Percentiles rank a stretch among this genome's conserved stretches.
Evolutionary conservation across 2,329 filamentous ascomycete genomes (phyloP).

Genomic region (Beauveria rudraprayagi): DNA sequence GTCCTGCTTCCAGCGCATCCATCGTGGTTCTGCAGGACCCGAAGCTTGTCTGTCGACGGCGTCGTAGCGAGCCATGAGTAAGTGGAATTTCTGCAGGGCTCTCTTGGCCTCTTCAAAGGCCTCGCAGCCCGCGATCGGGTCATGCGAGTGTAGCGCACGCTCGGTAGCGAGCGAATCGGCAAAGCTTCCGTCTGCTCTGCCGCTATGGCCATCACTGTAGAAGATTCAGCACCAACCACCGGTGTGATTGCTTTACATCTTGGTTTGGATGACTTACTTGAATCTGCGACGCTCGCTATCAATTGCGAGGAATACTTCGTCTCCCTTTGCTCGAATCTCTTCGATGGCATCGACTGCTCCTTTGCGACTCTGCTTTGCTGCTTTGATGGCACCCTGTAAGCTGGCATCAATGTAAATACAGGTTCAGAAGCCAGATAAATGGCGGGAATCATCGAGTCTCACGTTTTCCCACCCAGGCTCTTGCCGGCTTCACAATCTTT

Average conservation of each 20-base stretch:
- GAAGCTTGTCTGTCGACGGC: slow-evolving; percentile 13
- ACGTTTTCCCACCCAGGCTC: not conserved
- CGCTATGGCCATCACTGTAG: not conserved
- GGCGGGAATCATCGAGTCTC: too few relatives aligned
- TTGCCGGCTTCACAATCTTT: not conserved
- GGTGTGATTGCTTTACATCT: not conserved
- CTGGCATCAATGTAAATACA: not conserved
- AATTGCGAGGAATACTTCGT: not conserved
- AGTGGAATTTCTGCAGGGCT: slow-evolving; percentile 13
- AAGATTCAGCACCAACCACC: not conserved
- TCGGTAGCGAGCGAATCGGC: not conserved
- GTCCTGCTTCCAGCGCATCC: slow-evolving; percentile 28
- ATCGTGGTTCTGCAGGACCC: slow-evolving; percentile 19
- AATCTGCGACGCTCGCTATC: not conserved
- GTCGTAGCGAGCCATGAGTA: slow-evolving; percentile 19
- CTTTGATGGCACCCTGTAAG: not conserved
- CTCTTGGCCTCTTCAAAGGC: slow-evolving; percentile 2
- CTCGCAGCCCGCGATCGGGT: slow-evolving; percentile 3
- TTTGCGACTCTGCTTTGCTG: slow-evolving; percentile 1
- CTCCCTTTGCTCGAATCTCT: not conserved
- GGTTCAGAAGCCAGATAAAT: not conserved
- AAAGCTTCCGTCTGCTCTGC: not conserved
- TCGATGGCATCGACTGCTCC: not conserved
- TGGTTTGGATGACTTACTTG: not conserved
- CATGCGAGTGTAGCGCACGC: not conserved